Base-by-base conservation (phyloP, 1,139 yeast species). In the Nakaseomyces sp. region DNA sequence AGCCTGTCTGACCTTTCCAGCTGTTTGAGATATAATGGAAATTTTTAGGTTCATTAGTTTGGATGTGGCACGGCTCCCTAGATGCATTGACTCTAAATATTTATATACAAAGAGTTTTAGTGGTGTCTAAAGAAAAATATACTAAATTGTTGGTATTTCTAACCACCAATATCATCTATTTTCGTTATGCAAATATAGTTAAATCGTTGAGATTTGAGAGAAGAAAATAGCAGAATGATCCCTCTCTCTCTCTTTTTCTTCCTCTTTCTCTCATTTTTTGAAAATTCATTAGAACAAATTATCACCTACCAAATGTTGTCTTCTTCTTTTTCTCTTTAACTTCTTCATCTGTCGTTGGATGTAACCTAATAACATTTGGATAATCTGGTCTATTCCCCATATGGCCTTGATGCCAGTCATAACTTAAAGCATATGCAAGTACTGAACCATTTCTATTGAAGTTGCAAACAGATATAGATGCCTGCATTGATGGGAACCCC, bases 341-440 rank as follows among this genome's bases (percentile, higher is more conserved):
- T 63, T 91, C 98, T 43, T 79, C 91, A 46, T 87, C 96, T 50
- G 78, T 80, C 19, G 84, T 78, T 6, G 91, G 81, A 65, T 91
- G 98, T 45, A 91, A 70, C 65, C 86, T 83, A 50, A 91, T 78
- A 48, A 77, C 71, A 51, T 76, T 83, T 13, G 94, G 89, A 57
- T 79, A 78, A 50, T 81, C 87, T 3, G 78, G 83, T 42, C 79
- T 76, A 67, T 86, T 87, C 54, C 76, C 84, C 61, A 75, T 79
- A 63, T 83, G 73, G 7, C 98, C 98, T 61, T 83, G 85, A 47
- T 87, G 76, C 98, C 98, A 91, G 61, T 91, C 98, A 65, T 91
- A 91, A 54, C 95, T 81, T 49, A 86, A 65, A 1, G 97, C 96
- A 63, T 91, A 88, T 13, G 97, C 98, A 63, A 85, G 81, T 15